Conservation (phyloP, 306 rosid genomes). For the Prunus mongolica region DNA sequence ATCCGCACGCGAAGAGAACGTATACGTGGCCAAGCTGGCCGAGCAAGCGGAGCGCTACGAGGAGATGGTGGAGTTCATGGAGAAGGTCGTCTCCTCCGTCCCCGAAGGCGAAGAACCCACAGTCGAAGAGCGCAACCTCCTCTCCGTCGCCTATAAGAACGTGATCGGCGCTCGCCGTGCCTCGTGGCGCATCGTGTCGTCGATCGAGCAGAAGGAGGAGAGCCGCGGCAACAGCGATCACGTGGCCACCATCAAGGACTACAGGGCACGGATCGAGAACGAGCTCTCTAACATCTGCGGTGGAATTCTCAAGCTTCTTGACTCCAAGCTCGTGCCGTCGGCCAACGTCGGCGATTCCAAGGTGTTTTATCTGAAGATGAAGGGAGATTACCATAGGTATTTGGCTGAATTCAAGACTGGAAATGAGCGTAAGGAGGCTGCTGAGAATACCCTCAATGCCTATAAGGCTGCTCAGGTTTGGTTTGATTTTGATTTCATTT, state of each 20-base stretch:
- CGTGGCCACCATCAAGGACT: constrained; percentile 24
- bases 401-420: constrained; percentile 38
- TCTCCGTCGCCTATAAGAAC: constrained; percentile 42
- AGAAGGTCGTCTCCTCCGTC: constrained; percentile 8
- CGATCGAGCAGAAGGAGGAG: constrained; percentile 47
- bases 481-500: neutral
- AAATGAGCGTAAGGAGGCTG: constrained; percentile 31
- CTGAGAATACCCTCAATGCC: constrained; percentile 36
- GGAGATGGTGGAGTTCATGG: constrained; percentile 37
- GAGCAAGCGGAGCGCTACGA: constrained; percentile 41
- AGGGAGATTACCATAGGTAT: constrained; percentile 37
- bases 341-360: constrained; percentile 33
- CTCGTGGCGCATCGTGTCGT: constrained; percentile 40
- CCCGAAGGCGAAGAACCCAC: constrained; percentile 21
- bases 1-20: constrained; percentile 27
- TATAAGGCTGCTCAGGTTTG: constrained; percentile 36
- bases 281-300: constrained; percentile 36
- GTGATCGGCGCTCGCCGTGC: constrained; percentile 37
- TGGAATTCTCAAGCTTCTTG: constrained; percentile 28
- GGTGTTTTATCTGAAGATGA: constrained; percentile 42
- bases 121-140: constrained; percentile 40
- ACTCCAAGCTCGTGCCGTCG: constrained; percentile 28
- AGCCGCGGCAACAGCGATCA: constrained; percentile 31
- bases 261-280: constrained; percentile 30
- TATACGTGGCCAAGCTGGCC: constrained; percentile 33